Conservation (phyloP, 1,284 basidiomycete species). For the Phellopilus nigrolimitatus region DNA sequence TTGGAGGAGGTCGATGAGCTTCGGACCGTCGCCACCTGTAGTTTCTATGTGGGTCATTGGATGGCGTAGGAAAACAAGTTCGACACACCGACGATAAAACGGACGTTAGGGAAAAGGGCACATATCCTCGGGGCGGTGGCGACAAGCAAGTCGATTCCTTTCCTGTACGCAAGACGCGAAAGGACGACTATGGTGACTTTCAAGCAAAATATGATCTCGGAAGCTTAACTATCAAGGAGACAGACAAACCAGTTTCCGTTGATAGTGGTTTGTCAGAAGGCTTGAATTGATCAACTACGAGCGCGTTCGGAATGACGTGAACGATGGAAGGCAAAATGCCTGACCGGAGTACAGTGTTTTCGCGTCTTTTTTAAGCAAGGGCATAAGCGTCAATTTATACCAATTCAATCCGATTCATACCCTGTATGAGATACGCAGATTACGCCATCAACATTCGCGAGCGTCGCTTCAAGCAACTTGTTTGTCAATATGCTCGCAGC, state of each 20-base stretch:
- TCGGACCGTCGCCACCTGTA: constrained; percentile 95
- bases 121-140: constrained; percentile 91
- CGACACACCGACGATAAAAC: constrained; percentile 78
- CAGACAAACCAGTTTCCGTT: constrained; percentile 54
- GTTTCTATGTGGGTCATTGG: not conserved
- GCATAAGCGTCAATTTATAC: not conserved
- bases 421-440: constrained; percentile 98
- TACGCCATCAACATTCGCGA: constrained; percentile 89
- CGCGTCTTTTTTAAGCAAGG: constrained; percentile 73
- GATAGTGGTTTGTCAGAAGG: constrained; percentile 45
- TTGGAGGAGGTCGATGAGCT: constrained; percentile 91
- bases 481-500: constrained; percentile 96
- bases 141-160: constrained; percentile 94
- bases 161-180: constrained; percentile 94
- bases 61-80: not conserved
- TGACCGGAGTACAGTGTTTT: constrained; percentile 92
- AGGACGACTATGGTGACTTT: constrained; percentile 91
- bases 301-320: constrained; percentile 92
- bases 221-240: not conserved
- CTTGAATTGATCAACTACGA: constrained; percentile 84
- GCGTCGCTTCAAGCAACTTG: constrained; percentile 83
- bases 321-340: constrained; percentile 62
- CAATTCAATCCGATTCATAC: constrained; percentile 36
- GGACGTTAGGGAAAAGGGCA: constrained; percentile 74
- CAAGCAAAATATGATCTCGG: constrained; percentile 5